Conservation (phyloP, 208 protist genomes). For the Leishmania braziliensis region DNA sequence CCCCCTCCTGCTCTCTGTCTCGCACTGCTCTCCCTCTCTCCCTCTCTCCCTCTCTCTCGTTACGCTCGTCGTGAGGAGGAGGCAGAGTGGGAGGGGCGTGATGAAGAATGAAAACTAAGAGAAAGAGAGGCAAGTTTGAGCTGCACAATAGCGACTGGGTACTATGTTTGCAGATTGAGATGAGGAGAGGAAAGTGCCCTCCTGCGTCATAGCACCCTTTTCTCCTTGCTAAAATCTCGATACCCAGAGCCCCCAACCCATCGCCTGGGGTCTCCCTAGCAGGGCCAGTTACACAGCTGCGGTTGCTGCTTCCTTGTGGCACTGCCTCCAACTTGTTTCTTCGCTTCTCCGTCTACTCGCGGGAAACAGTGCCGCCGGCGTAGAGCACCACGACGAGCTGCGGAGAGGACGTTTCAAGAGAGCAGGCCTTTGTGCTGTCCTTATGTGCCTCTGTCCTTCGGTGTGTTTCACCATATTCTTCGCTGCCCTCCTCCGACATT, state of each 20-base stretch:
- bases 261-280: too few species aligned
- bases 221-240: too few species aligned
- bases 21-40: background rate
- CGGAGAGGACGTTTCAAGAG: background rate
- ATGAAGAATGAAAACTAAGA: background rate
- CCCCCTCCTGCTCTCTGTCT: conserved; percentile 4
- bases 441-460: background rate
- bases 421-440: background rate
- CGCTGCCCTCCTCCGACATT: background rate
- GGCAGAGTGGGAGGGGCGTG: background rate
- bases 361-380: too few species aligned
- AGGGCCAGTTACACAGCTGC: too few species aligned
- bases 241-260: too few species aligned
- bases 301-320: too few species aligned
- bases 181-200: background rate
- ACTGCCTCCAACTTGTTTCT: too few species aligned
- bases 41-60: background rate
- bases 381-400: too few species aligned
- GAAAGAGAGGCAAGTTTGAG: background rate
- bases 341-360: too few species aligned
- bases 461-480: conserved; percentile 1
- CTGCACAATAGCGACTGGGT: too few species aligned
- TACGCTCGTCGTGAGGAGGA: background rate
- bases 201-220: too few species aligned
- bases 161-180: too few species aligned